Evolutionary conservation across 495 filamentous ascomycete species (phyloP).

Genomic region (Penicillium chermesinum): DNA sequence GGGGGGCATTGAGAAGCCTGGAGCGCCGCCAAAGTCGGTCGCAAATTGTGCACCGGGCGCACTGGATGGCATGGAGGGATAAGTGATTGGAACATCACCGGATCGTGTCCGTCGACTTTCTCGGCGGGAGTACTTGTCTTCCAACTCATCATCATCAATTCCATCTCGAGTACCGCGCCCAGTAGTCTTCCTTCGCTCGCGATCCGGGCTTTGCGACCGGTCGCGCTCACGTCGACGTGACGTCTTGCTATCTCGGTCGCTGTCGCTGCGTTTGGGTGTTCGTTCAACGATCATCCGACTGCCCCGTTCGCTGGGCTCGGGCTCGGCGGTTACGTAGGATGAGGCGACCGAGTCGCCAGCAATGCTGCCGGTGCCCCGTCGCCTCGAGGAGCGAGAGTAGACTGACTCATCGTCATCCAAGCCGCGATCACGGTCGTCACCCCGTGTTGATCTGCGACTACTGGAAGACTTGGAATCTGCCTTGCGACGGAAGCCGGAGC

Average conservation of each 20-base stretch:
- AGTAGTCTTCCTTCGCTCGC: conserved; percentile 26
- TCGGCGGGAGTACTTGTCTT: conserved; percentile 27
- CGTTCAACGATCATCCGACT: conserved; percentile 30
- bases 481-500: conserved; percentile 35
- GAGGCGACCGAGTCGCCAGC: conserved; percentile 47
- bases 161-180: conserved; percentile 21
- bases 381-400: conserved; percentile 35
- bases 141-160: conserved; percentile 22
- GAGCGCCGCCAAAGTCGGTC: conserved; percentile 34
- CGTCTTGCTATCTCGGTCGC: conserved; percentile 31
- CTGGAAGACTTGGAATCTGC: conserved; percentile 34
- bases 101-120: conserved; percentile 32
- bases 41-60: conserved; percentile 24
- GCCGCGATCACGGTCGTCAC: conserved; percentile 51
- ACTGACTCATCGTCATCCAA: conserved; percentile 33
- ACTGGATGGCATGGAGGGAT: conserved; percentile 20
- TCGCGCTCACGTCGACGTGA: conserved; percentile 28
- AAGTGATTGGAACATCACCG: conserved; percentile 28
- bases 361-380: conserved; percentile 31
- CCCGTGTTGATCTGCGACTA: conserved; percentile 48
- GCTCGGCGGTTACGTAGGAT: conserved; percentile 51
- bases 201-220: conserved; percentile 30
- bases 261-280: conserved; percentile 28
- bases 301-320: conserved; percentile 25
- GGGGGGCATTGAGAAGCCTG: conserved; percentile 44